Evolutionary conservation across 306 rosid genomes (phyloP), one percentile per base, ranked within the genome.

Genomic region (Sicyos baderoa): DNA sequence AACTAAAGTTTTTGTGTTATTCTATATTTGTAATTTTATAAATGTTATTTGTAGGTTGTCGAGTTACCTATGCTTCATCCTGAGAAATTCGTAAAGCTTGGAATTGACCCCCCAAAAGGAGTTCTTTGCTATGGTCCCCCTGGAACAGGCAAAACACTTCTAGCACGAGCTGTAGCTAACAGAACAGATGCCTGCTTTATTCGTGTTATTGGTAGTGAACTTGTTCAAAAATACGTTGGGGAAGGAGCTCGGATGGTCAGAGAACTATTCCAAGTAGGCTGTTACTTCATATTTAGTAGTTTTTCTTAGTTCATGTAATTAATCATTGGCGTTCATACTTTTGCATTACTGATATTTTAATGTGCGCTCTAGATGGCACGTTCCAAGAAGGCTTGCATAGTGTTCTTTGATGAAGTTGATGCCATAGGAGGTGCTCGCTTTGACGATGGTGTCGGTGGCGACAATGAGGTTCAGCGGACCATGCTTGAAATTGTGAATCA

Each of bases 51-150:
- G 77, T 71, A 94, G 99, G 99, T 94, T 78, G 99, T 94, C 74
- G 99, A 94, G 81, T 86, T 94, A 58, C 99, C 99, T 66, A 90
- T 94, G 97, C 97, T 90, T 85, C 99, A 94, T 65, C 99, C 97
- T 0, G 99, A 94, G 89, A 90, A 90, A 76, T 94, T 90, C 69
- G 97, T 90, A 72, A 90, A 94, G 87, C 97, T 94, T 59, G 99
- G 99, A 72, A 94, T 94, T 59, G 99, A 94, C 83, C 99, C 99
- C 83, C 99, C 99, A 14, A 94, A 94, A 77, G 99, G 99, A 73
- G 99, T 94, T 74, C 97, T 94, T 47, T 94, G 99, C 76, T 94
- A 94, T 74, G 99, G 99, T 56, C 97, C 99, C 45, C 99, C 99
- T 3, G 99, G 99, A 74, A 94, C 99, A 3, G 99, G 99, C 35